Conservation (phyloP, 192 early-diverging fungal species). For the Chytriomyces confervae region DNA sequence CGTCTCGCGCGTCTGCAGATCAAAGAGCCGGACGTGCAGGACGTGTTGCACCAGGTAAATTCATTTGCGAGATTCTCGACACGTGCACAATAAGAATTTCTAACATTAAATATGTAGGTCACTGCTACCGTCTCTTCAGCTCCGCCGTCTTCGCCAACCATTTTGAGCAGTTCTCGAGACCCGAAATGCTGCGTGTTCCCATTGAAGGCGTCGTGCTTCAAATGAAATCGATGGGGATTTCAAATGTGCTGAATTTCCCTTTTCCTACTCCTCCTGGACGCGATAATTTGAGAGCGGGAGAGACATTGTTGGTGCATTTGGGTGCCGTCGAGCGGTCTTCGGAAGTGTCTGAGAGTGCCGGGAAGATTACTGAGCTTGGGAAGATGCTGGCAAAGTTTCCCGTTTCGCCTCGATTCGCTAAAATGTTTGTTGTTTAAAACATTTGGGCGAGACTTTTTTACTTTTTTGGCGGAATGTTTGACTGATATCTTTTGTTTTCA, state of each 20-base stretch:
- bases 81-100: background rate
- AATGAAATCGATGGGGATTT: slow-evolving; percentile 98
- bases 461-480: background rate
- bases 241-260: slow-evolving; percentile 94
- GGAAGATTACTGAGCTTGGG: slow-evolving; percentile 86
- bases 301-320: slow-evolving; percentile 78
- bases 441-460: background rate
- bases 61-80: background rate
- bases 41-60: slow-evolving; percentile 79
- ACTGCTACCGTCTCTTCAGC: slow-evolving; percentile 94
- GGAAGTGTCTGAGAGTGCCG: slow-evolving; percentile 59
- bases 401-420: slow-evolving; percentile 86
- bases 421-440: slow-evolving; percentile 63
- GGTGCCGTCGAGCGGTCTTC: slow-evolving; percentile 70
- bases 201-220: slow-evolving; percentile 96
- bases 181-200: slow-evolving; percentile 92
- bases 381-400: slow-evolving; percentile 90
- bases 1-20: slow-evolving; percentile 89
- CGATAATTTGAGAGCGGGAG: slow-evolving; percentile 75
- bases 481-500: slow-evolving; percentile 24
- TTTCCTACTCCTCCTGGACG: slow-evolving; percentile 93
- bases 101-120: slow-evolving; percentile 50
- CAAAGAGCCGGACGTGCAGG: slow-evolving; percentile 98
- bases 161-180: slow-evolving; percentile 82
- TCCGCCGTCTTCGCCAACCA: slow-evolving; percentile 92